Evolutionary conservation across 2,329 filamentous ascomycete genomes (phyloP), one percentile per base, ranked within the genome.

Genomic region (Cordyceps javanica): DNA sequence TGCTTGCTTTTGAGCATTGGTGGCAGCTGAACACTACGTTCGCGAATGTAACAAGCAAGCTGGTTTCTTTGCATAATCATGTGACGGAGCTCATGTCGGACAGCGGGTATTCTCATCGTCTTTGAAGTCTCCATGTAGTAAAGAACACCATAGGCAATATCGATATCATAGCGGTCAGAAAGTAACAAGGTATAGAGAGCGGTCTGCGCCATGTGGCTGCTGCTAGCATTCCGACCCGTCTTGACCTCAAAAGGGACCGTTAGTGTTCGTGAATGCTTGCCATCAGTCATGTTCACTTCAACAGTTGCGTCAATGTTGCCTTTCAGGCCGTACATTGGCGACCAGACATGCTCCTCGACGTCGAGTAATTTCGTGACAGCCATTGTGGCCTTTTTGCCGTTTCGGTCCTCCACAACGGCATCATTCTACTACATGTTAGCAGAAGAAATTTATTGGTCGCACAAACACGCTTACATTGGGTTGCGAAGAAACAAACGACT

Each of bases 271-370:
- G 77, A 73, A 30, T 82, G 78, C n/a, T 81, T 75, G 26, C 85
- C 82, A 58, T 96, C 88, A 57, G 83, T 77, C 77, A 97, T 89
- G 0, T 82, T 84, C 16, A 94, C 88, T 73, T 99, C 90, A 1
- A 99, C 89, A 0, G 94, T 97, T 28, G 94, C 94, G 73, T 99
- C 94, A 60, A 99, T 94, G 65, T 97, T 99, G 30, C 94, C 94
- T 71, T 99, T 99, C 16, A 99, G 78, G 0, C 94, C 94, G 69
- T 96, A 99, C 84, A 91, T 93, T 0, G 94, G 94, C 7, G 93
- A 97, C 94, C 94, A 99, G 28, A 99, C 86, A 68, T 97, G 94
- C 71, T 99, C 94, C 70, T 99, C 94, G 10, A 99, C 90, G 68
- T 97, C 94, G 14, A 99, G 86, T 28, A 99, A 78, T 69, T 97